Base-by-base conservation (phyloP, 345 rosid genomes). In the Boechera retrofracta region DNA sequence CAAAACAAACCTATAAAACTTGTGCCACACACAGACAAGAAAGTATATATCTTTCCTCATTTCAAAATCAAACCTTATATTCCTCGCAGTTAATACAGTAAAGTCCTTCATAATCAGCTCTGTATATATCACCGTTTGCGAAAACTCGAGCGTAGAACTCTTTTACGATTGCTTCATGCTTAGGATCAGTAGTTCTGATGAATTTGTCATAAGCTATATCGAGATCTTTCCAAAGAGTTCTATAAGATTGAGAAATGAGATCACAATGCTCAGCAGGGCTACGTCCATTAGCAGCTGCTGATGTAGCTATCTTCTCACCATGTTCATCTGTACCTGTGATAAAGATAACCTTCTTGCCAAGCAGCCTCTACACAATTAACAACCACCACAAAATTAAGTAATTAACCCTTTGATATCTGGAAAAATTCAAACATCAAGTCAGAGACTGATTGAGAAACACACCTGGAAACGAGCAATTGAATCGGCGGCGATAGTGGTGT, bases 21-120 rank as follows among this genome's bases (percentile, higher is more conserved):
- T 63, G 24, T 58, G 6, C 26, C 76, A 45, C 64, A 18, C 75
- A 44, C 75, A 15, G 8, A 67, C 44, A 55, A 71, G 8, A 55
- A 55, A 70, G 52, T 32, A 33, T 31, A 64, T 0, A 66, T 53
- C 10, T 33, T 28, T n/a, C 11, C 31, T 36, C 1, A 47, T 8
- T 52, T 8, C 24, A 52, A 52, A 74, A 60, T 2, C 76, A 67
- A 49, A 94, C 98, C 96, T 94, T 94, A 71, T 90, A 91, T 82
- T 94, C 98, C 87, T 94, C 95, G 75, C 97, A 94, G 80, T 91
- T 94, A 68, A 94, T 86, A 81, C 98, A 94, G 81, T 94, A 94
- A 38, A 90, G 85, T 2, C 98, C 98, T 79, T 90, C 97, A 35
- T 94, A 94, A 80, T 94, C 95, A 63, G 95, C 93, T 75, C 83